phyloP scores from a whole-genome alignment of 2,329 filamentous ascomycete species.

The Basipetospora sp. region DNA sequence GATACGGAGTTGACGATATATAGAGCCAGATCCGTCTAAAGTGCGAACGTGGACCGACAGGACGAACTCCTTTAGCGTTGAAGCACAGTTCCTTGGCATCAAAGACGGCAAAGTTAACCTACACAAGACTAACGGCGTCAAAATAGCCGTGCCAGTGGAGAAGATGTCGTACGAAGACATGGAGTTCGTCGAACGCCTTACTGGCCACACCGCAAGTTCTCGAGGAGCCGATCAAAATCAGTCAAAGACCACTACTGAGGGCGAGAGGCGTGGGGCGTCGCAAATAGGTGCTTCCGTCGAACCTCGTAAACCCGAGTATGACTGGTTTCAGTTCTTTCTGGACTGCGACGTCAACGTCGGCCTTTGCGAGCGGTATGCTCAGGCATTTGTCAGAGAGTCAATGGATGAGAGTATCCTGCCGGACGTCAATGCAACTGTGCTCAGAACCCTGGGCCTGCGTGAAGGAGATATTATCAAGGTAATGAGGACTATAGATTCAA shows the following conservation, averaged over 20 bases:
- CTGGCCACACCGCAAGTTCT: constrained; percentile 68
- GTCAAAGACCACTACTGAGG: constrained; percentile 51
- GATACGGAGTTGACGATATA: constrained; percentile 2
- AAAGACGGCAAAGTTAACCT: constrained; percentile 94
- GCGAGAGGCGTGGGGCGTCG: constrained; percentile 25
- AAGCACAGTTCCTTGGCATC: constrained; percentile 87
- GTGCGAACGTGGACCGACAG: constrained; percentile 89
- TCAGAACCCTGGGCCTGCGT: constrained; percentile 81
- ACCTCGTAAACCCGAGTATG: constrained; percentile 54
- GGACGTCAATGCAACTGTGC: constrained; percentile 68
- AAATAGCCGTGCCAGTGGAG: constrained; percentile 84
- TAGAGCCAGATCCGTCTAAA: constrained; percentile 71
- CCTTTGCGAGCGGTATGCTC: constrained; percentile 84
- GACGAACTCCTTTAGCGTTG: constrained; percentile 89
- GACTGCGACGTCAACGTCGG: constrained; percentile 82
- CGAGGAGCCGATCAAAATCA: background rate
- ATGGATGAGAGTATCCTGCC: constrained; percentile 91
- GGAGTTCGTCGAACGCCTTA: constrained; percentile 79
- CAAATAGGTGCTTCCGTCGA: constrained; percentile 49
- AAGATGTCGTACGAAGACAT: constrained; percentile 96
- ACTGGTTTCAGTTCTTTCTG: constrained; percentile 98
- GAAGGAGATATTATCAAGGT: constrained; percentile 95
- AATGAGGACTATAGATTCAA: constrained; percentile 74
- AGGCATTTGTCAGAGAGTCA: constrained; percentile 76
- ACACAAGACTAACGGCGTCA: constrained; percentile 94